Evolutionary conservation across 1,284 basidiomycete species (phyloP).

Genomic region (Papiliotrema nemorosa): DNA sequence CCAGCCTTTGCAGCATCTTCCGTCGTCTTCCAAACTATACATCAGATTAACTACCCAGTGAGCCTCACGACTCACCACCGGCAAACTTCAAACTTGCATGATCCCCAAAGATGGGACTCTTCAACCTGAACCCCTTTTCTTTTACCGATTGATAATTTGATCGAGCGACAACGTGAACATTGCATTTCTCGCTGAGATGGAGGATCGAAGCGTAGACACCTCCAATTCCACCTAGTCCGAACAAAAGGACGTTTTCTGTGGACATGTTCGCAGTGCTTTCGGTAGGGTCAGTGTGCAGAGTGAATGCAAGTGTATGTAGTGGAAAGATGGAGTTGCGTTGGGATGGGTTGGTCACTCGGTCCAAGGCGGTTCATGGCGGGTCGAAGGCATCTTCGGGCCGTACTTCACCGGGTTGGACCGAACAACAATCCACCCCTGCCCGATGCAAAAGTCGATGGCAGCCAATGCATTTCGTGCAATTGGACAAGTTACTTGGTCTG

Average conservation of each 20-base stretch:
- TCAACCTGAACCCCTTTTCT: conserved; percentile 41
- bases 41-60: not conserved
- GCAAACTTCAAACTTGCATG: conserved; percentile 38
- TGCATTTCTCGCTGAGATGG: conserved; percentile 39
- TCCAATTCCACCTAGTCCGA: conserved; percentile 51
- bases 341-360: too few relatives aligned
- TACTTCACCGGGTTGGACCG: too few relatives aligned
- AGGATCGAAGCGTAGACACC: conserved; percentile 53
- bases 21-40: conserved; percentile 38
- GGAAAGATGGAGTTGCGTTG: too few relatives aligned
- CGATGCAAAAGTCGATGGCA: too few relatives aligned
- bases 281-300: not conserved
- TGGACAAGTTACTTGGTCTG: too few relatives aligned
- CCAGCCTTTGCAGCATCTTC: conserved; percentile 42
- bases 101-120: conserved; percentile 41
- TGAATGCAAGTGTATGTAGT: not conserved
- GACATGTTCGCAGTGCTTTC: conserved; percentile 11
- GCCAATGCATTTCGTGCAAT: too few relatives aligned
- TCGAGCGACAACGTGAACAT: conserved; percentile 51
- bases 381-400: too few relatives aligned
- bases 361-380: too few relatives aligned
- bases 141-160: conserved; percentile 50
- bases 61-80: conserved; percentile 29
- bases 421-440: too few relatives aligned
- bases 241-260: conserved; percentile 40